phyloP scores from a whole-genome alignment of 805 yeast genomes.

The Komagataella mondaviorum region DNA sequence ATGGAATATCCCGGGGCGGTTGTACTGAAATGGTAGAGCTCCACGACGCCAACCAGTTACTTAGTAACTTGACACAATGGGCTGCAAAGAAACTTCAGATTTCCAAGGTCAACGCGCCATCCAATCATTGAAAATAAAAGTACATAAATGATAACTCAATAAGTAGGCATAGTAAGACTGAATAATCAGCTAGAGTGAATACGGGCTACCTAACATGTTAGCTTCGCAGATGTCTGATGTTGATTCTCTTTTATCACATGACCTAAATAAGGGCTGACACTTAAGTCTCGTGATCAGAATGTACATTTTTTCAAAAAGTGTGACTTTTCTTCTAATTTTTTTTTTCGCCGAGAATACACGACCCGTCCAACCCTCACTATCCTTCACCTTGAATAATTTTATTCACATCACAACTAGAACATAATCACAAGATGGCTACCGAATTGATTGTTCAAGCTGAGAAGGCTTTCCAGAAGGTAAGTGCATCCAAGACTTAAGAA shows the following conservation, averaged over 20 bases:
- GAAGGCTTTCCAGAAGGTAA: conserved; percentile 99
- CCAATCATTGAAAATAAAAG: conserved; percentile 21
- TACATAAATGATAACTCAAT: neutral
- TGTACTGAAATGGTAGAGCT: conserved; percentile 63
- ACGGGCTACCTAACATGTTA: neutral
- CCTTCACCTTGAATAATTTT: conserved; percentile 1
- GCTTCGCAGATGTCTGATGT: neutral
- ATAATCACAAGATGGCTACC: conserved; percentile 70
- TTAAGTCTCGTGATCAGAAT: neutral
- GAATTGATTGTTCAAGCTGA: conserved; percentile 99
- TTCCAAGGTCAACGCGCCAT: conserved; percentile 40
- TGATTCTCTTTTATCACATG: neutral
- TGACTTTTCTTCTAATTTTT: neutral
- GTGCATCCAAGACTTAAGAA: conserved; percentile 17
- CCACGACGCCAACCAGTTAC: conserved; percentile 43
- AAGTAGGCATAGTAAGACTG: neutral
- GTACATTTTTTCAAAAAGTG: neutral
- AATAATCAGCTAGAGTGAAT: neutral
- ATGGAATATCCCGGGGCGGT: conserved; percentile 74
- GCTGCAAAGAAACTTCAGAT: conserved; percentile 38
- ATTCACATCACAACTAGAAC: conserved; percentile 8
- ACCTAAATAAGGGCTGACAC: neutral
- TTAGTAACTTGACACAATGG: conserved; percentile 45
- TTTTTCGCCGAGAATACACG: neutral
- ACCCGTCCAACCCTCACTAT: neutral